These are phyloP conservation scores for Colletotrichum brevisporum DNA, from an alignment of 2,329 filamentous ascomycete genomes.

Conservation along the genomic window DNA sequence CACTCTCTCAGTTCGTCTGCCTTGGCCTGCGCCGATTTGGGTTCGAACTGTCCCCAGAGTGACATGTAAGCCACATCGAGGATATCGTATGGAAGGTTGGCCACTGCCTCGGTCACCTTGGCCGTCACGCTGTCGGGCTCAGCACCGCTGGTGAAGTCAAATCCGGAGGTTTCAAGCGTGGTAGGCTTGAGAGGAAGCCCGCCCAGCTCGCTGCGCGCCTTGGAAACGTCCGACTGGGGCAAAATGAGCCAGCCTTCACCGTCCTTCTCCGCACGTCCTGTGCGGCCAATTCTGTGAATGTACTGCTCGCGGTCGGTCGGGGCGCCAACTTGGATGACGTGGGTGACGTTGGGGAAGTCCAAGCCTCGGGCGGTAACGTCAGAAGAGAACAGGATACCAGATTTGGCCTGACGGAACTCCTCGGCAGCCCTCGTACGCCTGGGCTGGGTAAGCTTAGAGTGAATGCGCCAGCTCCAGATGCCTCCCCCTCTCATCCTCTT, in stretches of 20 bases:
- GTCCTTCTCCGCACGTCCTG: constrained; percentile 80
- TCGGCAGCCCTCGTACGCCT: constrained; percentile 80
- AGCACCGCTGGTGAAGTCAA: constrained; percentile 58
- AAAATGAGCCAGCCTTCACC: constrained; percentile 80
- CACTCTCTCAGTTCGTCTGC: constrained; percentile 69
- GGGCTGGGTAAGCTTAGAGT: constrained; percentile 81
- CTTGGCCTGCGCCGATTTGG: constrained; percentile 49
- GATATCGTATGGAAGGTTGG: constrained; percentile 48
- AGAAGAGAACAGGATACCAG: constrained; percentile 80
- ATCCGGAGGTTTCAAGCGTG: constrained; percentile 62
- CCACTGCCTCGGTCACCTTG: constrained; percentile 51
- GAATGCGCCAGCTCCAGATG: constrained; percentile 73
- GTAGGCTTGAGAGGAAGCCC: constrained; percentile 74
- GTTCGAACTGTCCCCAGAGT: constrained; percentile 65
- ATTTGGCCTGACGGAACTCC: constrained; percentile 74
- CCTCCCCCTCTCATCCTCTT: constrained; percentile 45
- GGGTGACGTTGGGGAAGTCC: constrained; percentile 86
- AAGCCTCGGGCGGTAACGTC: constrained; percentile 87
- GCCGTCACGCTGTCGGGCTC: constrained; percentile 49
- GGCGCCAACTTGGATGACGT: constrained; percentile 80
- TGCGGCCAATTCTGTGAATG: constrained; percentile 83
- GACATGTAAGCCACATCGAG: constrained; percentile 66
- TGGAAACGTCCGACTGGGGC: constrained; percentile 64
- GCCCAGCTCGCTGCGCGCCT: constrained; percentile 65
- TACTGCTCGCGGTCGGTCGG: constrained; percentile 78